Evolutionary conservation across 1,284 basidiomycete species (phyloP), one percentile per base, ranked within the genome.

Genomic region (Pascua guehoae): DNA sequence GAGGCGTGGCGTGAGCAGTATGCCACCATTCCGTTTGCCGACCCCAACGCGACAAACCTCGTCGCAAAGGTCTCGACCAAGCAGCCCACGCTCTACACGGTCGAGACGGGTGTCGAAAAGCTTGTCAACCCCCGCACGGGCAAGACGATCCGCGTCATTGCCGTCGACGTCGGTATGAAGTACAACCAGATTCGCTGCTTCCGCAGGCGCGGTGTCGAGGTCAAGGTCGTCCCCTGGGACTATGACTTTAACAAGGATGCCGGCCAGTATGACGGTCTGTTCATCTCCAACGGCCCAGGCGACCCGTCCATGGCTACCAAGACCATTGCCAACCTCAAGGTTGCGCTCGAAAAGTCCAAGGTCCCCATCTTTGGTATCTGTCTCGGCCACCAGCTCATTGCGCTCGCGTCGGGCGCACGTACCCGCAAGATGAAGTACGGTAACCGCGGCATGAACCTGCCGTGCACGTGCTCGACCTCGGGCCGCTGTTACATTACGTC

Each of bases 361-460:
- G 84, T 83, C 49, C 96, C 96, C 40, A 89, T 99, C 71, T 99
- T 98, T 70, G 96, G 96, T 78, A 98, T 99, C 73, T 99, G 96
- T 81, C 85, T 98, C 43, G 96, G 96, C 49, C 96, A 99, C 78
- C 96, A 99, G 79, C 83, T 99, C 37, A 85, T 99, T 61, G 92
- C 94, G 7, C 85, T 98, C 56, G 96, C 96, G 43, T 89, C 91
- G 5, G 96, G 96, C 48, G 95, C 93, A 10, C 84, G 82, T 61
- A 98, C 96, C 9, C 89, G 88, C 50, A 98, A 98, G 80, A 97
- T 98, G 91, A 98, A 98, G 81, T 98, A 98, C 76, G 96, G 96
- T 56, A 98, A 98, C 76, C 90, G 96, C 65, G 96, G 96, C 12
- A 93, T 97, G 77, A 99, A 99, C 79, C 91, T 98, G 70, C 96